Evolutionary conservation across 1,284 basidiomycete genomes (phyloP), one percentile per base, ranked within the genome.

Genomic region (Volvariella surrecta): DNA sequence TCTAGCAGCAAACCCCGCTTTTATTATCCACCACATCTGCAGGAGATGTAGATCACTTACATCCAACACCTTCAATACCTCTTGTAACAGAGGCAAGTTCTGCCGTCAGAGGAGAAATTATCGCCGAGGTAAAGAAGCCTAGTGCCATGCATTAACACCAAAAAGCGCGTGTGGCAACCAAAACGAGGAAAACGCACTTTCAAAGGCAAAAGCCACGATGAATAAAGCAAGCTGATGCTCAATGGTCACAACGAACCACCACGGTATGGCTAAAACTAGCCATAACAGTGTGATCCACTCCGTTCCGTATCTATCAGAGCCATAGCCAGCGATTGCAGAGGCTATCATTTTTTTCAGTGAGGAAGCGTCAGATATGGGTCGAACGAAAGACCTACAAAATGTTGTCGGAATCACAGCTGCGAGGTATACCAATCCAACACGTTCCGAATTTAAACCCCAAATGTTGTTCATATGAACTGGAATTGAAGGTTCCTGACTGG

Each of bases 371-470:
- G 18, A n/a, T 17, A 7, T 45, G 16, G n/a, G 11, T 22, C 17
- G 7, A 18, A 40, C 32, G 19, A 30, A 32, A n/a, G 3, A 58
- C 72, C 44, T 51, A 82, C 83, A 81, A 43, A 83, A 61, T 10
- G 86, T 53, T 0, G 78, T 76, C 0, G 86, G 86, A 6, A 82
- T 61, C 17, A 83, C 73, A n/a, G 74, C 73, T 7, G 77, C 82
- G 39, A 89, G 66, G 55, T 82, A 86, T 11, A 88, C 71, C 8
- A 89, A 54, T 2, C 88, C 87, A 17, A 88, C 79, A 57, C 73
- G 71, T 3, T 65, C 61, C 0, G 84, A 71, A 49, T 73, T 56
- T 44, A 83, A 71, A n/a, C 64, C 54, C 76, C 82, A 90, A 0
- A 75, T 56, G 2, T 57, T 56, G 50, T 81, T 71, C 28, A 88